Evolutionary conservation across 2,329 filamentous ascomycete species (phyloP).

Genomic region (Aspergillus sp.): DNA sequence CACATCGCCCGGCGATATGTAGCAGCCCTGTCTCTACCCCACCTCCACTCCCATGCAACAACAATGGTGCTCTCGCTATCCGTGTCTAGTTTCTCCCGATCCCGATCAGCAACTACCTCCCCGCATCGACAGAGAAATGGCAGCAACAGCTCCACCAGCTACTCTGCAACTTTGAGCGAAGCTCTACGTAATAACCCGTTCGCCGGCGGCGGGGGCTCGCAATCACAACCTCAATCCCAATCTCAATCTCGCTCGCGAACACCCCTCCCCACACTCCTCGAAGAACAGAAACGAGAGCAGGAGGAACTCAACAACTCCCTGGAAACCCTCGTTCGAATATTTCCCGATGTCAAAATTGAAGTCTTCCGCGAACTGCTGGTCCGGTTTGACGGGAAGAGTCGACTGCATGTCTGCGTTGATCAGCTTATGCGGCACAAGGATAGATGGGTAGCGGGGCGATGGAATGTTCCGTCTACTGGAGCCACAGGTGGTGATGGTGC

Average conservation of each 20-base stretch:
- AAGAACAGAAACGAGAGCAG: conserved; percentile 36
- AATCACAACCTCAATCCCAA: conserved; percentile 19
- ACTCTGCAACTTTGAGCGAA: conserved; percentile 42
- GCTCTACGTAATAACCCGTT: conserved; percentile 48
- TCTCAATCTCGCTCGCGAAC: conserved; percentile 27
- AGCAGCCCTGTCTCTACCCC: conserved; percentile 17
- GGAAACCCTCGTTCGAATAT: conserved; percentile 41
- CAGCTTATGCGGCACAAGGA: conserved; percentile 48
- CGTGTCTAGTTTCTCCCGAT: conserved; percentile 37
- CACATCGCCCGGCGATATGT: conserved; percentile 29
- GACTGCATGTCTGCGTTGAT: conserved; percentile 48
- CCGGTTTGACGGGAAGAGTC: conserved; percentile 48
- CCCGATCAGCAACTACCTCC: conserved; percentile 25
- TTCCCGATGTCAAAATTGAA: conserved; percentile 48
- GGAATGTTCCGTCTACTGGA: conserved; percentile 38
- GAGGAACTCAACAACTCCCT: conserved; percentile 45
- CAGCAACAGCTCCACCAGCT: conserved; percentile 24
- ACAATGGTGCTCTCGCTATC: conserved; percentile 39
- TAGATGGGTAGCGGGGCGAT: conserved; percentile 49
- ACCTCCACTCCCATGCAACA: conserved; percentile 6
- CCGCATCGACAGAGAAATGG: conserved; percentile 26
- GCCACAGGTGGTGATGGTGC: conserved; percentile 10
- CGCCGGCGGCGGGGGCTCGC: conserved; percentile 3
- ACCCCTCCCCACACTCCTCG: conserved; percentile 16
- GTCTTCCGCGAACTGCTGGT: conserved; percentile 49